Base-by-base conservation (phyloP, 1,139 yeast genomes). In the Yamadazyma triangularis region DNA sequence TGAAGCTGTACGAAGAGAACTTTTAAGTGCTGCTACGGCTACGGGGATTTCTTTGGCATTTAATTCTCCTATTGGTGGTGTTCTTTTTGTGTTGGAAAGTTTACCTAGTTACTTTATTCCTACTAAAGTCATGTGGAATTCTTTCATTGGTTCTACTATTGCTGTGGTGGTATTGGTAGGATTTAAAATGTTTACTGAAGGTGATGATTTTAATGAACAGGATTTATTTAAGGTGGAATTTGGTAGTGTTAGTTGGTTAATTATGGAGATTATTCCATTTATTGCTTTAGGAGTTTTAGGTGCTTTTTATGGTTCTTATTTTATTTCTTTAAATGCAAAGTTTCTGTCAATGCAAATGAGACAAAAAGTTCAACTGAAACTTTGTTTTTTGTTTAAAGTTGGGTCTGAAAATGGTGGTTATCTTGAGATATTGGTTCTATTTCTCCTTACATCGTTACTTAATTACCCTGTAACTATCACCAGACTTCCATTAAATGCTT, bases 11-110 rank as follows among this genome's bases (percentile, higher is more conserved):
- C 60, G 73, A 37, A 62, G 88, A 38, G 91, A 81, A 47, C 61
- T 77, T 35, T 59, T 87, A 24, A 74, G 85, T 22, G 95, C 97
- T 0, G 93, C 95, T 1, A 77, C 93, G 1, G 95, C 95, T 0
- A 87, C 95, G 1, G 97, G 96, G 7, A 89, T 89, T 10, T 85
- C 95, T 0, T 89, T 86, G 3, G 96, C 96, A 0, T 89, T 89
- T 58, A 88, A 88, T 34, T 83, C 96, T 0, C 97, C 97, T 1
- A 85, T 89, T 36, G 96, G 96, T 11, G 97, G 97, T 4, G 95
- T 89, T 1, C 57, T 89, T 19, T 89, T 89, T 56, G 84, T 88
- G 3, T 59, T 89, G 19, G 97, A 89, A 48, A 76, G 76, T 38
- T 65, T 84, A 38, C 76, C 82, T 4, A 70, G 79, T 27, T 81